Evolutionary conservation across 805 yeast genomes (phyloP), one percentile per base, ranked within the genome.

Genomic region (Tetrapisispora phaffii): DNA sequence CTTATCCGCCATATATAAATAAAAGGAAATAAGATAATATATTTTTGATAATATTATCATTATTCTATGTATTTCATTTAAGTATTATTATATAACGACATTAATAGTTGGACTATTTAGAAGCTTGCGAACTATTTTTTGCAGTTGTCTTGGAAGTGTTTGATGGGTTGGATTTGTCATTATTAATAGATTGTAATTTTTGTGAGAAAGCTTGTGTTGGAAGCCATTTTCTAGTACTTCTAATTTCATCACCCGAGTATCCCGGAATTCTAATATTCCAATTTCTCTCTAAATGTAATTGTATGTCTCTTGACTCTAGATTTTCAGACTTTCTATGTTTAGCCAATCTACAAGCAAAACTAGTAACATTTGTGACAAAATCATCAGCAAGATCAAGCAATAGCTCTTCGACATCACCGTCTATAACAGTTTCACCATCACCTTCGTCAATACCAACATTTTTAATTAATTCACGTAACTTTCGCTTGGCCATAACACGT

Each of bases 181-280:
- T 46, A 35, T 59, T 59, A 29, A 62, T 59, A 15, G 54, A 87
- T 44, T 77, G 76, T 15, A 82, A 63, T 64, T 83, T 82, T 52
- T 82, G 85, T 44, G 71, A 74, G 56, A 84, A 84, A 21, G 74
- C 66, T 17, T 71, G 41, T 41, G 79, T 76, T 9, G 90, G 85
- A 44, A 73, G 77, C 76, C 84, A 80, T 60, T 80, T 83, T 56
- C 88, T 72, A 17, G 82, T 77, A 57, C 79, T 74, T 56, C 96
- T 73, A 37, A 90, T 82, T 56, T 89, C 97, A 65, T 90, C 98
- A 51, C 87, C 79, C 10, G 94, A 77, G 63, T 80, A 88, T 4
- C 97, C 98, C 0, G 98, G 97, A 26, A 90, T 77, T 54, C 94
- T 78, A 45, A 93, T 86, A 63, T 90, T 89, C 97, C 96, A 90